Base-by-base conservation (phyloP, 2,329 filamentous ascomycete genomes). In the Geosmithia putterillii region DNA sequence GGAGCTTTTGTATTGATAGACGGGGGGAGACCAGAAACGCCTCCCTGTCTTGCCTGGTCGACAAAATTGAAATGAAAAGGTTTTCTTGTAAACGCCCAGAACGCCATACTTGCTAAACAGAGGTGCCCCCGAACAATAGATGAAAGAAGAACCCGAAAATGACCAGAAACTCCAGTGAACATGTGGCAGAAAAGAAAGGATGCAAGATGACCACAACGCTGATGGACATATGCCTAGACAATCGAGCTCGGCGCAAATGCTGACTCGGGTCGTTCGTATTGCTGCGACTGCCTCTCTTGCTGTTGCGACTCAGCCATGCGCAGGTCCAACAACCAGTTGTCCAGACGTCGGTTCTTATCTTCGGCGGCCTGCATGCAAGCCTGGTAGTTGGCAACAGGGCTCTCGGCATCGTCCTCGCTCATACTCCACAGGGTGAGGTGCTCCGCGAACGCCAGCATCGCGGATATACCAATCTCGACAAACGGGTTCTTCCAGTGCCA, bases 351-450 rank as follows among this genome's bases (percentile, higher is more conserved):
- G 41, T 53, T 50, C 48, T 58, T 59, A 25, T 57, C 55, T 17
- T 59, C 55, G 20, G 47, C 45, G 4, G 35, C 45, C 32, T 43
- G 45, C 9, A 48, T 8, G 19, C 21, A 25, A 7, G 21, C 44
- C 15, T 51, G 50, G 15, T 45, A 44, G 9, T 44, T 42, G 19
- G 40, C 48, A 39, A 47, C 23, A 12, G 34, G 21, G 35, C 23
- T 36, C 7, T 32, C 40, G 7, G 51, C 52, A 14, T 56, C 51
- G 23, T 57, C 56, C 43, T 54, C 55, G 34, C 51, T 54, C 41
- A 59, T 52, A 44, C 57, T 59, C 55, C 56, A 61, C 7, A 61
- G 52, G 8, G 56, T 57, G 32, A 61, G 44, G 38, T 60, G 58
- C 42, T 61, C 57, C 18, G 54, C 40, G 10, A 59, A 50, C 1